These are phyloP conservation scores for Geotrichum restrictum DNA, from an alignment of 1,139 yeast species.

Conservation along the genomic window DNA sequence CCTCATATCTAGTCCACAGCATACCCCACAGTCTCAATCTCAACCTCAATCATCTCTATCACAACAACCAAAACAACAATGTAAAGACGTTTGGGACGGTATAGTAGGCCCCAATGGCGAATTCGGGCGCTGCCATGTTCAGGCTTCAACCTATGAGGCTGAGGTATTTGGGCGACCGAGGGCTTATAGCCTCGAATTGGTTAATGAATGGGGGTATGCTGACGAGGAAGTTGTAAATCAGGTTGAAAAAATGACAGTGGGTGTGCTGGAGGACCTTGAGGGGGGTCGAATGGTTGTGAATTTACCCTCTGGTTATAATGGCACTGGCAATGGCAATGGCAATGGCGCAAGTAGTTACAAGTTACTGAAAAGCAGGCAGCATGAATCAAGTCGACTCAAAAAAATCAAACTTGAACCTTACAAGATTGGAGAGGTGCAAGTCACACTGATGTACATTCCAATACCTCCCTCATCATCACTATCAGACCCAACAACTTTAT, in stretches of 20 bases:
- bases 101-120: conserved; percentile 79
- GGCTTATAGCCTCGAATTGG: conserved; percentile 56
- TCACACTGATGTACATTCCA: conserved; percentile 70
- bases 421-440: conserved; percentile 61
- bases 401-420: conserved; percentile 33
- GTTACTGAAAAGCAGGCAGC: too few species aligned
- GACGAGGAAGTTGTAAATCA: neutral
- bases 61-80: too few species aligned
- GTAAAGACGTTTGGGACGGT: conserved; percentile 36
- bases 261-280: too few species aligned
- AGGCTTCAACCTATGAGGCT: conserved; percentile 58
- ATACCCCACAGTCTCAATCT: too few species aligned
- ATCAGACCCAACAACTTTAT: neutral
- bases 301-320: neutral
- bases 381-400: too few species aligned
- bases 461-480: conserved; percentile 18
- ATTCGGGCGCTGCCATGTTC: conserved; percentile 73
- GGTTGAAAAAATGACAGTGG: too few species aligned
- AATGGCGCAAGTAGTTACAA: too few species aligned
- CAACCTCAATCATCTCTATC: too few species aligned
- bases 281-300: neutral
- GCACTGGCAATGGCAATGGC: too few species aligned
- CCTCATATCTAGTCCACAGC: too few species aligned
- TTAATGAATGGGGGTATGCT: conserved; percentile 69
- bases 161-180: conserved; percentile 54